Evolutionary conservation across 805 yeast genomes (phyloP), one percentile per base, ranked within the genome.

Genomic region (Wickerhamiella cacticola): DNA sequence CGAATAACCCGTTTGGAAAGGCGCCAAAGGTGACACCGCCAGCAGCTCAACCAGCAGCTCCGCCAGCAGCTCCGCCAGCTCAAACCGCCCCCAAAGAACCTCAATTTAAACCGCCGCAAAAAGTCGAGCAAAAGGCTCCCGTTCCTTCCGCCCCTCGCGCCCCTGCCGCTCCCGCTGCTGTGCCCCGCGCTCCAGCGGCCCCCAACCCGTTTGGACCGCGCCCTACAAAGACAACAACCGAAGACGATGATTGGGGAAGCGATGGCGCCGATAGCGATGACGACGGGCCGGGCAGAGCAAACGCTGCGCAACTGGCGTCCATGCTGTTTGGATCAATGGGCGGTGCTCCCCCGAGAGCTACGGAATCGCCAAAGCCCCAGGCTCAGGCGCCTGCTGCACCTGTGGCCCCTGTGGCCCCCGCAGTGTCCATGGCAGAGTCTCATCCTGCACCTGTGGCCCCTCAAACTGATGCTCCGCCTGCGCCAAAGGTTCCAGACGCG

Each of bases 241-340:
- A 48, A 9, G 62, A 54, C 26, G 62, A 59, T 22, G 65, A 56
- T 15, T 55, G 61, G 59, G 67, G 62, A 5, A 58, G 61, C 10
- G 58, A 58, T 29, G 63, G 57, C 13, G 68, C 61, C 13, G 67
- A 59, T 22, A 61, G 59, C n/a, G 63, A 57, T 16, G 64, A 55
- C 18, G 61, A 54, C 1, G 47, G 52, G 4, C 54, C 52, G 8
- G 64, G 64, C 10, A 58, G 61, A n/a, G 62, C 62, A 3, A 64
- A 68, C 25, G 66, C 73, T 8, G 63, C 69, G 2, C 66, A 66
- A 46, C 57, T 68, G 23, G 72, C 72, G 5, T 66, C 70, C 19
- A 51, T 67, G 50, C 54, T 68, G 50, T 69, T 68, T 49, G 68
- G 71, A 8, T 62, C 68, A 5, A 68, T 68, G 72, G 69, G 61